Percentiles rank a stretch among this genome's conserved stretches.
phyloP scores from a whole-genome alignment of 2,329 filamentous ascomycete genomes.

The Gyromitra esculenta region DNA sequence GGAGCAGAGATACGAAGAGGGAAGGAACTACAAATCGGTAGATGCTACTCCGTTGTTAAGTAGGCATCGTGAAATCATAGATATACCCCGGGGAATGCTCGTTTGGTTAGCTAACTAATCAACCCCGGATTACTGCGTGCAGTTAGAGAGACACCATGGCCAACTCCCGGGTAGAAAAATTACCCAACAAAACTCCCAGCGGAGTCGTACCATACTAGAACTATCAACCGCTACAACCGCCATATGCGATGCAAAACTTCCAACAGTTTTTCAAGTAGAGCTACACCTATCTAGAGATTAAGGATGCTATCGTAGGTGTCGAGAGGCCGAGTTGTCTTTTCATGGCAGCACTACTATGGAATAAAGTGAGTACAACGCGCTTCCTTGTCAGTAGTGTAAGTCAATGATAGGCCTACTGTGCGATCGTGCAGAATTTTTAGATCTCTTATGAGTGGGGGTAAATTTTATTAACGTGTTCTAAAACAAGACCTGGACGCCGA shows the following conservation, averaged over 20 bases:
- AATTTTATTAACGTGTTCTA: conserved; percentile 56
- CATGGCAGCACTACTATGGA: conserved; percentile 83
- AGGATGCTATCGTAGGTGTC: conserved; percentile 89
- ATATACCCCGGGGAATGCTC: conserved; percentile 18
- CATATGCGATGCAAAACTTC: conserved; percentile 72
- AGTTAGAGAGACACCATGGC: conserved; percentile 62
- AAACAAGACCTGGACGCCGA: conserved; percentile 78
- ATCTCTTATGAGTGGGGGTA: conserved; percentile 25
- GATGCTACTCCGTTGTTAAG: conserved; percentile 61
- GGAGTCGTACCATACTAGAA: conserved; percentile 60
- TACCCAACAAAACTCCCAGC: conserved; percentile 72
- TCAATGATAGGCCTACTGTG: conserved; percentile 8
- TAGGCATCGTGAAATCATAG: conserved; percentile 19
- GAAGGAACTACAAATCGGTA: conserved; percentile 95
- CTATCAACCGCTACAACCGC: conserved; percentile 61
- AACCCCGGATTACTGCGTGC: conserved; percentile 62
- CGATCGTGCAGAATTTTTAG: conserved; percentile 20
- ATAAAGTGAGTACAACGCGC: conserved; percentile 65
- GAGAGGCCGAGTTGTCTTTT: conserved; percentile 95
- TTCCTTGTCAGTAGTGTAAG: neutral
- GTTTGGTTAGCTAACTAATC: conserved; percentile 31
- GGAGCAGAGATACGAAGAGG: conserved; percentile 90
- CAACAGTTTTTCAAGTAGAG: conserved; percentile 76
- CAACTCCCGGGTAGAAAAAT: conserved; percentile 62
- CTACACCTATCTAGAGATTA: conserved; percentile 73